Evolutionary conservation across 306 rosid genomes (phyloP).

Genomic region (Phaseolus lunatus): DNA sequence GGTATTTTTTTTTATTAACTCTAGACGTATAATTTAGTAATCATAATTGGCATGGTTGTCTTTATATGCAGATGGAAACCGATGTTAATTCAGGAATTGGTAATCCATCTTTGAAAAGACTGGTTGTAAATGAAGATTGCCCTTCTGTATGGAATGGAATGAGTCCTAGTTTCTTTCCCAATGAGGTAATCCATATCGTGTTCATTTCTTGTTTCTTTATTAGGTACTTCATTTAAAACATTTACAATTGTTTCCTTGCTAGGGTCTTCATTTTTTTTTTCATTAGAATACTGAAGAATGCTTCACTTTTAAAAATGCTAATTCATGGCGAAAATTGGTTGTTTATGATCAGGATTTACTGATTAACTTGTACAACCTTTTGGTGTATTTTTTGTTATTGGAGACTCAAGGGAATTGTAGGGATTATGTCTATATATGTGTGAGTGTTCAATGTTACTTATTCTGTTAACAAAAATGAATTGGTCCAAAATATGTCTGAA

Average conservation of each 20-base stretch:
- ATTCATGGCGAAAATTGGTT: constrained; percentile 2
- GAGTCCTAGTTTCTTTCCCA: constrained; percentile 62
- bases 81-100: constrained; percentile 49
- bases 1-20: not conserved
- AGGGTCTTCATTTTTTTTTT: constrained; percentile 9
- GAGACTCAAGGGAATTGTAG: not conserved
- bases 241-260: not conserved
- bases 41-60: constrained; percentile 32
- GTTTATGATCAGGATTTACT: not conserved
- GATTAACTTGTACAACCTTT: constrained; percentile 7
- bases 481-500: not conserved
- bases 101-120: constrained; percentile 63
- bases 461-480: constrained; percentile 13
- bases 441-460: constrained; percentile 6
- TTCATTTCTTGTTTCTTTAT: constrained; percentile 23
- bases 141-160: constrained; percentile 64
- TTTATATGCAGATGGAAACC: constrained; percentile 72
- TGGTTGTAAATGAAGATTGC: constrained; percentile 61
- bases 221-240: constrained; percentile 2
- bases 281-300: constrained; percentile 20
- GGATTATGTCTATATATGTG: constrained; percentile 2
- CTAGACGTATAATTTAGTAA: not conserved
- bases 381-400: constrained; percentile 14
- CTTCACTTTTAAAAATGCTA: constrained; percentile 6
- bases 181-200: constrained; percentile 60